Evolutionary conservation across 2,329 filamentous ascomycete genomes (phyloP).

Genomic region (Ilyonectria mors-panacis): DNA sequence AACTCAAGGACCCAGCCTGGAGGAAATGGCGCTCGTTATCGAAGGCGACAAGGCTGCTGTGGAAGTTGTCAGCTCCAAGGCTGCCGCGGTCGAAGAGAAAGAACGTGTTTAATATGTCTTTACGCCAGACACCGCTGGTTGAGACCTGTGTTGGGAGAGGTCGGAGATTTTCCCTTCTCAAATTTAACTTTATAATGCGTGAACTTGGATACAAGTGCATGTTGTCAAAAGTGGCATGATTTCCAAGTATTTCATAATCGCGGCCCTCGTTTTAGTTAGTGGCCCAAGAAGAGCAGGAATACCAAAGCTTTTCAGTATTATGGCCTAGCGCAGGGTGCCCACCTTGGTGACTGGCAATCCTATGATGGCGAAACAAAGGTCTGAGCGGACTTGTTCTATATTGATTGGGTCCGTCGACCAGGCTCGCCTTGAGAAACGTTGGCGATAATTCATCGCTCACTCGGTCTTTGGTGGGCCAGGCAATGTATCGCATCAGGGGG

Average conservation of each 20-base stretch:
- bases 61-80: constrained; percentile 2
- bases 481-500: too few relatives aligned
- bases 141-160: background rate
- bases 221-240: background rate
- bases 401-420: too few relatives aligned
- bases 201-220: background rate
- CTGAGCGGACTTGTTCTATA: too few relatives aligned
- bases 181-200: background rate
- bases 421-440: too few relatives aligned
- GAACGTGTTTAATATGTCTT: background rate
- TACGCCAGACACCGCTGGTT: background rate
- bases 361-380: too few relatives aligned
- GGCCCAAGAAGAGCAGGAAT: background rate
- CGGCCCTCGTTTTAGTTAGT: background rate
- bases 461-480: too few relatives aligned
- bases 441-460: too few relatives aligned
- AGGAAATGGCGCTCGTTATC: constrained; percentile 19
- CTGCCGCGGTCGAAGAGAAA: background rate
- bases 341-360: too few relatives aligned
- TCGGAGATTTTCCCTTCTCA: background rate
- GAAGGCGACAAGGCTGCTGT: constrained; percentile 24
- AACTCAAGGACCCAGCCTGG: constrained; percentile 18
- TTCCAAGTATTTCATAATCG: background rate
- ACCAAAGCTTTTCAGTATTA: background rate
- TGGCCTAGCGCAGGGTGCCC: too few relatives aligned